These are phyloP conservation scores for Tylopilus balloui DNA, from an alignment of 768 basidiomycete species.

Conservation along the genomic window DNA sequence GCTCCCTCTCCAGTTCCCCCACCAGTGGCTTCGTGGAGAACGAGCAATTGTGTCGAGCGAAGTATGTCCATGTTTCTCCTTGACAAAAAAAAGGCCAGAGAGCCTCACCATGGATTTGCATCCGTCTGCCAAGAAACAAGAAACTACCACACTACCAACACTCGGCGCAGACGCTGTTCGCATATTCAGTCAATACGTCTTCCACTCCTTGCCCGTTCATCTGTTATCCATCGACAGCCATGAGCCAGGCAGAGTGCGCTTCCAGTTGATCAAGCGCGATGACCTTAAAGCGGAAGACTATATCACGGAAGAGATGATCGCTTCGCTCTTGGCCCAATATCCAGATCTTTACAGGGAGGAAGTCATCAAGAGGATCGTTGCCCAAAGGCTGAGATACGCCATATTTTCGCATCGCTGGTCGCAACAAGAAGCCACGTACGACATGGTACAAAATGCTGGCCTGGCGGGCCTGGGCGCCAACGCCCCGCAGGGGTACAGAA, in stretches of 20 bases:
- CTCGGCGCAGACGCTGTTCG: neutral
- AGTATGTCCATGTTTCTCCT: neutral
- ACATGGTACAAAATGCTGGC: no score
- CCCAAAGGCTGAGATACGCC: slow-evolving; percentile 11
- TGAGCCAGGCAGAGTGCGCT: no score
- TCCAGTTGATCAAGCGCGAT: slow-evolving; percentile 14
- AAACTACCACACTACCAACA: no score
- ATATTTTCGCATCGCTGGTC: slow-evolving; percentile 16
- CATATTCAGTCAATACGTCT: slow-evolving; percentile 9
- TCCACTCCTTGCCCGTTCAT: slow-evolving; percentile 15
- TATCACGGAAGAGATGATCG: slow-evolving; percentile 7
- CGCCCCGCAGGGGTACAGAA: no score
- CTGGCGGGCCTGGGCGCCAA: no score
- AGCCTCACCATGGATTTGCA: neutral
- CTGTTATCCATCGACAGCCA: slow-evolving; percentile 12
- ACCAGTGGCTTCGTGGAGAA: neutral
- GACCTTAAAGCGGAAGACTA: slow-evolving; percentile 11
- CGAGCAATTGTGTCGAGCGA: neutral
- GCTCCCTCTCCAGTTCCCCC: no score
- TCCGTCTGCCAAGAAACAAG: neutral
- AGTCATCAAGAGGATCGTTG: slow-evolving; percentile 4
- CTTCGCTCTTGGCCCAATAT: neutral
- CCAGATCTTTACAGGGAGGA: slow-evolving; percentile 6
- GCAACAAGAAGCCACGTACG: no score
- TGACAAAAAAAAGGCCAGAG: neutral